Evolutionary conservation across 2,329 filamentous ascomycete genomes (phyloP), one percentile per base, ranked within the genome.

Genomic region (Ophiobolus disseminans): DNA sequence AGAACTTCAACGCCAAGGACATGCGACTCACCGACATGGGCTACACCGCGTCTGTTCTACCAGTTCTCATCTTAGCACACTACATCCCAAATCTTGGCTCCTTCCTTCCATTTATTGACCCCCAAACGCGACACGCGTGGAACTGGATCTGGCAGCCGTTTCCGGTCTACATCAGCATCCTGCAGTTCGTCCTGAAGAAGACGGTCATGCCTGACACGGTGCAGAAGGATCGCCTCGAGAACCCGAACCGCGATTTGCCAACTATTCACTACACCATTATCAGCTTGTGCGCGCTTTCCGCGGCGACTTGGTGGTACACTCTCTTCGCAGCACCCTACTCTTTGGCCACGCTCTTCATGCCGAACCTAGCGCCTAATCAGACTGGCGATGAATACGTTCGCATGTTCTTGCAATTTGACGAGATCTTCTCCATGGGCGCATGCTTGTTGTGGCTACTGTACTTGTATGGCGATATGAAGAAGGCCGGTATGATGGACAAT

Each of bases 91-190:
- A 47, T 35, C 40, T 40, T 19, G 22, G 41, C 17, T 40, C 39
- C 1, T 40, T 46, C 16, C 22, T 40, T 1, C 11, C 46, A 4
- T 53, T 45, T 23, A 9, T 58, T 4, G 38, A 50, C n/a, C 51
- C 46, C 3, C 23, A 50, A 23, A 50, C 40, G 2, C 55, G 55
- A 6, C 51, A 50, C 22, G 30, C 35, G 3, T 50, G 43, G 7
- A 36, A 48, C 19, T 58, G 55, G 55, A 40, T 58, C 35, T 58
- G 55, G 55, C 55, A 58, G 13, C 51, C 49, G 1, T 55, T 58
- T 26, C 40, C 55, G 3, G 16, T 58, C 16, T 58, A 41, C 35
- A 43, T 42, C n/a, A 48, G 48, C 16, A 49, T 55, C 19, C 22
- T 55, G 31, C 55, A 58, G 17, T 48, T 53, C 14, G 19, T 47